A percentile compares a stretch with the other conserved stretches of the same genome.
Evolutionary conservation across 306 rosid species (phyloP).

Genomic region (Vigna mungo): DNA sequence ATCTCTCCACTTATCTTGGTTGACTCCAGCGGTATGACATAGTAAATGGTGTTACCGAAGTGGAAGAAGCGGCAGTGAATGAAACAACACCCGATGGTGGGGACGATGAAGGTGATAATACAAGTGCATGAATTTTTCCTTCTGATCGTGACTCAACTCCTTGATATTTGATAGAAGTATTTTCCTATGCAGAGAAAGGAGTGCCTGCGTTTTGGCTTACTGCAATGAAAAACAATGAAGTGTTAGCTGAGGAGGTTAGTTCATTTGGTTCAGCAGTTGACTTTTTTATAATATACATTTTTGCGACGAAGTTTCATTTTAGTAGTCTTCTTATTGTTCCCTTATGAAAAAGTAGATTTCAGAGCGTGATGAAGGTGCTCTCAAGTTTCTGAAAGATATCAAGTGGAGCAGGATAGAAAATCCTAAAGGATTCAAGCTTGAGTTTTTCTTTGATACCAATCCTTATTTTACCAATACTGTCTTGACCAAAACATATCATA

Average conservation of each 20-base stretch:
- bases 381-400: slow-evolving; percentile 78
- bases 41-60: slow-evolving; percentile 77
- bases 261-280: not conserved
- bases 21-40: slow-evolving; percentile 73
- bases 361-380: slow-evolving; percentile 94
- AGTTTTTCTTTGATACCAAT: slow-evolving; percentile 80
- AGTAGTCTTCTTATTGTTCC: not conserved
- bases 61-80: slow-evolving; percentile 64
- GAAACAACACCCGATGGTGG: slow-evolving; percentile 54
- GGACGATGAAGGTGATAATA: slow-evolving; percentile 60
- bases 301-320: slow-evolving; percentile 5
- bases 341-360: slow-evolving; percentile 61
- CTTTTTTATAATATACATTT: not conserved
- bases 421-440: slow-evolving; percentile 92
- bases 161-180: not conserved
- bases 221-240: slow-evolving; percentile 91
- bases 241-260: slow-evolving; percentile 87
- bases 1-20: not conserved
- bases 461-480: slow-evolving; percentile 77
- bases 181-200: slow-evolving; percentile 69
- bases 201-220: slow-evolving; percentile 91
- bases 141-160: not conserved
- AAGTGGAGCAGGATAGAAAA: slow-evolving; percentile 83
- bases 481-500: slow-evolving; percentile 85
- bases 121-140: not conserved